Base-by-base conservation (phyloP, 2,329 filamentous ascomycete genomes). In the Rutstroemia sp. region DNA sequence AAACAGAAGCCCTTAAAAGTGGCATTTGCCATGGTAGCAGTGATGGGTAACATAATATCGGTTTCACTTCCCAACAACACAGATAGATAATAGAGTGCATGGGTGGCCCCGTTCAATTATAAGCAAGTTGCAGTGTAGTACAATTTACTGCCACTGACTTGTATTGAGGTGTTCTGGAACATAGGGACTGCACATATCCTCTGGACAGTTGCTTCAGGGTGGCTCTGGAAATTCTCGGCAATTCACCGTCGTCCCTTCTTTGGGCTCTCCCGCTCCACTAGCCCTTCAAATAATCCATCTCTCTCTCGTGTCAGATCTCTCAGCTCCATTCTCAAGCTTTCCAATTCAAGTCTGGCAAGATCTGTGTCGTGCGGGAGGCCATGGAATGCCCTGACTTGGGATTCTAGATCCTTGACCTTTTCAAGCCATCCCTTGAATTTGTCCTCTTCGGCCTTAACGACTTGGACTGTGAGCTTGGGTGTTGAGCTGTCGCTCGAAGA, bases 231-330 rank as follows among this genome's bases (percentile, higher is more conserved):
- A 44, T 44, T 44, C 10, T 10, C 9, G 16, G 40, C 14, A 6
- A 50, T 19, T 64, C 54, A 66, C 54, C 51, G 63, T 57, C 73
- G 71, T 2, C 58, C 56, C 59, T 74, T 75, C 48, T 70, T 67
- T 3, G 81, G 81, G 54, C 79, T 83, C 66, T 82, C 80, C 42
- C 77, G 75, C 64, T 84, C 82, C 2, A 89, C 82, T 48, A 94
- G 69, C 2, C 78, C 80, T 67, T 92, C 89, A 68, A 95, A 95
- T 54, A 89, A 76, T 30, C 74, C 77, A 68, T 96, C 89, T 54
- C 91, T 79, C 63, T 78, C 77, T 61, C 76, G 76, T 27, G 78
- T 84, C 51, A 89, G 72, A 9, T 73, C 72, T 40, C 78, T 76
- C 47, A 95, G 73, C 65, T 90, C 82, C 2, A 74, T 73, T 58